Conservation (phyloP, 345 rosid genomes). For the Mercurialis annua region DNA sequence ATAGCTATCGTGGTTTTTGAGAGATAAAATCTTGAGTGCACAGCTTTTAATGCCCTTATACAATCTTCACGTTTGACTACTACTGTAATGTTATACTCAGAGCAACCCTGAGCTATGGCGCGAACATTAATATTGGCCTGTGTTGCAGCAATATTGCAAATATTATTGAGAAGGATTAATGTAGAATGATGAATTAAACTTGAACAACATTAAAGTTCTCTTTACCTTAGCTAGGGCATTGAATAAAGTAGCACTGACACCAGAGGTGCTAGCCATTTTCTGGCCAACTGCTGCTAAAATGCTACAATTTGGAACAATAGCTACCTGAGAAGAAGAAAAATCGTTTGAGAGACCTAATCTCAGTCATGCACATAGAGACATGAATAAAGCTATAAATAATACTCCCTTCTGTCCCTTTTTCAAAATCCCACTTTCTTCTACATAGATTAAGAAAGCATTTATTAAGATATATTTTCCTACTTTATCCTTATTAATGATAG, state of each 20-base stretch:
- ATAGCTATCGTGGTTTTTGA: conserved; percentile 88
- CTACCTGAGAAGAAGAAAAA: conserved; percentile 52
- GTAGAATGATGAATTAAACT: not conserved
- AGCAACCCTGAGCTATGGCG: conserved; percentile 99
- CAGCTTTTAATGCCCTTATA: conserved; percentile 89
- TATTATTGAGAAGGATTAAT: not conserved
- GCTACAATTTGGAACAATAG: conserved; percentile 80
- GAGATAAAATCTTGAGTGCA: conserved; percentile 92
- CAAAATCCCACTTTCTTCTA: no score
- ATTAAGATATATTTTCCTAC: no score
- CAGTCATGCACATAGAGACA: not conserved
- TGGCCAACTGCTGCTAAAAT: conserved; percentile 96
- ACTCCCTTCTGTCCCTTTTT: no score
- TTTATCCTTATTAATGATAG: no score
- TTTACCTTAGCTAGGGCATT: conserved; percentile 90
- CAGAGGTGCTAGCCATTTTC: conserved; percentile 99
- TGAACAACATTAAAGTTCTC: not conserved
- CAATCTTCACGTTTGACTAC: conserved; percentile 92
- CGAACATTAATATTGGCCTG: conserved; percentile 97
- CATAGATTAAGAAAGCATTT: no score
- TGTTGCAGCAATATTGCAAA: conserved; percentile 16
- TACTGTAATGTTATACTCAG: conserved; percentile 91
- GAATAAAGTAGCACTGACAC: conserved; percentile 96
- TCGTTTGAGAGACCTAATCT: conserved; percentile 16
- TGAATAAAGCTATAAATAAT: conserved; percentile 4